phyloP scores from a whole-genome alignment of 2,329 filamentous ascomycete species.

The Shiraia bambusicola region DNA sequence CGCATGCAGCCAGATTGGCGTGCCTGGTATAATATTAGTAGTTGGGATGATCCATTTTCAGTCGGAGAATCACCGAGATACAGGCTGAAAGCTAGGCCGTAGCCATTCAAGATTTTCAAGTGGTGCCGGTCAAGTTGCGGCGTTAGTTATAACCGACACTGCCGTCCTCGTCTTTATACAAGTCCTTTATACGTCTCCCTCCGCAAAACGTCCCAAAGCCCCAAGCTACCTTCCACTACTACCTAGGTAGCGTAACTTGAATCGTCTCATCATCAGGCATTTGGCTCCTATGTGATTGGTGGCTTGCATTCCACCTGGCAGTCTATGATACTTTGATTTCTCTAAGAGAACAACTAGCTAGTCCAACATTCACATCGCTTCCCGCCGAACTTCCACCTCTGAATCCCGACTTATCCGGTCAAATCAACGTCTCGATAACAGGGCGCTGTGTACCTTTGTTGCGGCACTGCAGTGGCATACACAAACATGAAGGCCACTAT shows the following conservation, averaged over 20 bases:
- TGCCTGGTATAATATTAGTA: conserved; percentile 3
- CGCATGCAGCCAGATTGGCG: conserved; percentile 15
- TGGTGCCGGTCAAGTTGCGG: neutral
- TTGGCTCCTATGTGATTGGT: conserved; percentile 8
- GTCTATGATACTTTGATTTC: neutral
- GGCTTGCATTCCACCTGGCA: conserved; percentile 4
- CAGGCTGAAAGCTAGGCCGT: conserved; percentile 1
- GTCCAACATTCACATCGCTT: conserved; percentile 6
- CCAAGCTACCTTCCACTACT: neutral
- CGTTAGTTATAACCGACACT: too few species aligned
- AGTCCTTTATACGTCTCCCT: conserved; percentile 9
- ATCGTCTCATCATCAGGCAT: too few species aligned
- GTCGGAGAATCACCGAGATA: conserved; percentile 1
- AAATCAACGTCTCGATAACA: too few species aligned
- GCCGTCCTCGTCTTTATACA: conserved; percentile 9
- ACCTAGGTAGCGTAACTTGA: neutral
- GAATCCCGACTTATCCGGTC: neutral
- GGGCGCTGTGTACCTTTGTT: neutral
- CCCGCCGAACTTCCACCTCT: conserved; percentile 1
- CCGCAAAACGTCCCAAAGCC: conserved; percentile 3
- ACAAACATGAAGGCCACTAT: neutral
- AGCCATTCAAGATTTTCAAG: neutral
- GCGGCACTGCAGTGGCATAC: too few species aligned
- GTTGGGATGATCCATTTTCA: neutral
- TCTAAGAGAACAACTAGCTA: conserved; percentile 9